Evolutionary conservation across 768 basidiomycete species (phyloP), one percentile per base, ranked within the genome.

Genomic region (Pleurotus djamor): DNA sequence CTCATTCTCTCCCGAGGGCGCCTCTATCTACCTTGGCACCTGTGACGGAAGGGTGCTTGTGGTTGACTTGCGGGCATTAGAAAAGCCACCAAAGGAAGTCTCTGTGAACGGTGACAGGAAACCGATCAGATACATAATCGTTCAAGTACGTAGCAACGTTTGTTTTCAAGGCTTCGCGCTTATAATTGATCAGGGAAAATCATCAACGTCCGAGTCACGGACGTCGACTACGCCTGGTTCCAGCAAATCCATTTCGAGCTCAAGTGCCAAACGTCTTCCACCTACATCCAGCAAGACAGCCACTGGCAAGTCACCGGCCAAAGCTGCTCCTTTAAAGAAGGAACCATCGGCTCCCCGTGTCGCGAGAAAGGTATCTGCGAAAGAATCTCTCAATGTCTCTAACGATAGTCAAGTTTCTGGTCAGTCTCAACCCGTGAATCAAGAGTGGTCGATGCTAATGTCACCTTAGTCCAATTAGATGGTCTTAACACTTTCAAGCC

Each of bases 1-100:
- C 2, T 73, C 77, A 7, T 91, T 92, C 69, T 88, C 89, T 21
- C 76, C 82, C 0, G 88, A 91, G 61, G 89, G 90, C 4, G 86
- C 82, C 4, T 76, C 82, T 6, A 73, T 92, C 50, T 90, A 85
- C 66, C 61, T 86, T 3, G 89, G 89, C 1, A 87, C 89, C 4
- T 79, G 80, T 59, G 76, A 76, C 35, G 90, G 90, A 3, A 84
- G 79, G 57, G 70, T 92, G n/a, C 68, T 89, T 17, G 67, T 87
- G 21, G 69, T 88, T 34, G 87, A 89, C 63, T 72, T 91, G 16
- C 84, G 90, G 35, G 77, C 82, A 13, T 69, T 88, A 38, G 88
- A 92, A 62, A 85, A 84, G 61, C 79, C 79, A n/a, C 84, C 87
- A 0, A 88, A 80, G 66, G 64, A 71, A 4, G 74, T 89, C 52